Percentiles rank a stretch among this genome's conserved stretches.
Conservation (phyloP, 2,329 filamentous ascomycete species). For the Fusarium zealandicum region DNA sequence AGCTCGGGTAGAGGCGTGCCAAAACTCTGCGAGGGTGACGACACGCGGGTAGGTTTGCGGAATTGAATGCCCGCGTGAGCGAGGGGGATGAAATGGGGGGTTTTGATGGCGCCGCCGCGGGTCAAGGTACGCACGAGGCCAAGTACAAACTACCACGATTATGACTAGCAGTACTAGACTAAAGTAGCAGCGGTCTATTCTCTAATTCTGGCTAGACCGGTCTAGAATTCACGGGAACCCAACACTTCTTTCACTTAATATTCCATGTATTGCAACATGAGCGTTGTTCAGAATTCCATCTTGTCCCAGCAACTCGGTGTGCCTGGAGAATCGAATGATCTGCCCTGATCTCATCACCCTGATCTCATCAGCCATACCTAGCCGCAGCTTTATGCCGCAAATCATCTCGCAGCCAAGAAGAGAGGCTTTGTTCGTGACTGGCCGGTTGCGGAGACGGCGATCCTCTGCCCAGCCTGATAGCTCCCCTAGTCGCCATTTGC, state of each 20-base stretch:
- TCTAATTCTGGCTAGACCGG: slow-evolving; percentile 31
- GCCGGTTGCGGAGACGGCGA: slow-evolving; percentile 29
- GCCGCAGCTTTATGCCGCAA: slow-evolving; percentile 1
- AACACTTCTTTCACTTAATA: too few species aligned
- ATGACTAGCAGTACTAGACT: not conserved
- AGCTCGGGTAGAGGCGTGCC: slow-evolving; percentile 23
- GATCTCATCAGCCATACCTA: slow-evolving; percentile 11
- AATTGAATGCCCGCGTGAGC: slow-evolving; percentile 31
- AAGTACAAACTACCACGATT: slow-evolving; percentile 20
- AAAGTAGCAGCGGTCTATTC: slow-evolving; percentile 19
- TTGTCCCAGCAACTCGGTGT: not conserved
- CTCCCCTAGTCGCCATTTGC: slow-evolving; percentile 12
- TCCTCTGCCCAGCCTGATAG: slow-evolving; percentile 21
- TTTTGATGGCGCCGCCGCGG: slow-evolving; percentile 22
- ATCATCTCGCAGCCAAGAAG: slow-evolving; percentile 16
- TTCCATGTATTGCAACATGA: not conserved
- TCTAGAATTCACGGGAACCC: slow-evolving; percentile 25
- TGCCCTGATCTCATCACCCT: slow-evolving; percentile 16
- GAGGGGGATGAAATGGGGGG: slow-evolving; percentile 24
- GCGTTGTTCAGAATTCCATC: not conserved
- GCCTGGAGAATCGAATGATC: slow-evolving; percentile 3
- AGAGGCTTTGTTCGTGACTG: slow-evolving; percentile 18
- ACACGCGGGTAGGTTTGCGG: slow-evolving; percentile 25
- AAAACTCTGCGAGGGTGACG: slow-evolving; percentile 21
- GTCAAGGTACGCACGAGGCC: not conserved